Percentiles rank a stretch among this genome's conserved stretches.
Conservation (phyloP, 1,284 basidiomycete genomes). For the Fomitopsis schrenkii region DNA sequence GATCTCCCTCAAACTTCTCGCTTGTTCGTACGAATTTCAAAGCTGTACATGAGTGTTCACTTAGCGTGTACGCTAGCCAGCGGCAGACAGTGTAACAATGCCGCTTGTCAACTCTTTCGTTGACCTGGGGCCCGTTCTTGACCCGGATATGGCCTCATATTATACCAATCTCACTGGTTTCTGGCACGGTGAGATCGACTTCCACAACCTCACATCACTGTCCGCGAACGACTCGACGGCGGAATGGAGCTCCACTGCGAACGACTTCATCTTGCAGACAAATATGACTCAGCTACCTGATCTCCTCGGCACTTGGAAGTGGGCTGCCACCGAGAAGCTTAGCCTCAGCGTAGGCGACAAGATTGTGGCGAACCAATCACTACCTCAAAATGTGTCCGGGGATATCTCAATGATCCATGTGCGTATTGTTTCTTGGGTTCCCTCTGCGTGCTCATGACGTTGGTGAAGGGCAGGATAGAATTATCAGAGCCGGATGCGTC, state of each 20-base stretch:
- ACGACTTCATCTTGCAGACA: conserved; percentile 41
- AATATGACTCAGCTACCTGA: conserved; percentile 41
- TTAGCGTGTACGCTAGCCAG: conserved; percentile 38
- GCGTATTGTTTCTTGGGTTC: conserved; percentile 21
- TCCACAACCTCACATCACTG: conserved; percentile 59
- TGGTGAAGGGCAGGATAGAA: conserved; percentile 65
- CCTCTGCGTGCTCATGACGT: not conserved
- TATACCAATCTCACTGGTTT: conserved; percentile 76
- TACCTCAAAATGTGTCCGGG: conserved; percentile 30
- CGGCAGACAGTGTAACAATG: conserved; percentile 38
- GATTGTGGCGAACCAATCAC: conserved; percentile 29
- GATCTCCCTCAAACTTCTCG: conserved; percentile 60
- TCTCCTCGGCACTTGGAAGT: conserved; percentile 60
- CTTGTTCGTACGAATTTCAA: conserved; percentile 46
- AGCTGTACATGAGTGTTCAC: conserved; percentile 3
- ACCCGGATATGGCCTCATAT: conserved; percentile 52
- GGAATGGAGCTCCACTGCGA: conserved; percentile 48
- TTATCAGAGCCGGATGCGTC: conserved; percentile 45
- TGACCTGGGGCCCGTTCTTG: conserved; percentile 39
- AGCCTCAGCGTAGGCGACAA: conserved; percentile 66
- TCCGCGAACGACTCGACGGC: conserved; percentile 13
- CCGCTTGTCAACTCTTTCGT: conserved; percentile 50
- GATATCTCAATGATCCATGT: conserved; percentile 63
- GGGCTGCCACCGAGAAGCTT: conserved; percentile 58
- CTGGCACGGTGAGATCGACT: conserved; percentile 55